phyloP scores from a whole-genome alignment of 78 protist genomes.

The Planoprotostelium fungivorum region DNA sequence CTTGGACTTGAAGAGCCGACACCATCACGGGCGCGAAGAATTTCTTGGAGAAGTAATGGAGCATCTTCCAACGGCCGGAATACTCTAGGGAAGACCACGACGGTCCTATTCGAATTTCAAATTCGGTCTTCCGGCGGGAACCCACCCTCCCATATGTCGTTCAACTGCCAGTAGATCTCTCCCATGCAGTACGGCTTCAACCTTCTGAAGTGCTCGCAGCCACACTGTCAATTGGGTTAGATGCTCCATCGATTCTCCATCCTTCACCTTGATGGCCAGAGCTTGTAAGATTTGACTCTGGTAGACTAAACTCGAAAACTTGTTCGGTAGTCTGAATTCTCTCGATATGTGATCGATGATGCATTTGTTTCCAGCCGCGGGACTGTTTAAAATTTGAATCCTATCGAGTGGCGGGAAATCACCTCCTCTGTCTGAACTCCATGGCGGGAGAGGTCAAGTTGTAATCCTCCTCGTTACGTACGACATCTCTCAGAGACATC shows the following conservation, averaged over 20 bases:
- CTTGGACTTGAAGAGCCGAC: slow-evolving; percentile 9
- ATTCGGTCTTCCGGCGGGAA: no score
- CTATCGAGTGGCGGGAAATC: neutral
- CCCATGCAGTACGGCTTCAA: slow-evolving; percentile 74
- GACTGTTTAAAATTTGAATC: neutral
- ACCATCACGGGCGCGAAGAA: slow-evolving; percentile 35
- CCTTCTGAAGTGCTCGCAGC: slow-evolving; percentile 68
- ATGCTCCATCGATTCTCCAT: neutral
- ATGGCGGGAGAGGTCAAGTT: slow-evolving; percentile 55
- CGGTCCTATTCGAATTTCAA: no score
- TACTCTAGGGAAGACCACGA: slow-evolving; percentile 75
- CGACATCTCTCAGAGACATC: slow-evolving; percentile 1
- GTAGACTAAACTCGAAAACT: slow-evolving; percentile 14
- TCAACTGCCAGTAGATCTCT: slow-evolving; percentile 80
- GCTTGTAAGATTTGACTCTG: slow-evolving; percentile 46
- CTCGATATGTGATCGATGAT: slow-evolving; percentile 31
- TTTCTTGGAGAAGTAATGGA: slow-evolving; percentile 60
- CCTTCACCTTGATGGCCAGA: slow-evolving; percentile 14
- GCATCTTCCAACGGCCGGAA: slow-evolving; percentile 60
- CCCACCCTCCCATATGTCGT: slow-evolving; percentile 68
- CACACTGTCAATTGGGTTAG: neutral
- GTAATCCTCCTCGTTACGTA: slow-evolving; percentile 12
- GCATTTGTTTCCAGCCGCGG: slow-evolving; percentile 48
- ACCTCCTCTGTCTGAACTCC: slow-evolving; percentile 47
- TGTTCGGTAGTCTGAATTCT: slow-evolving; percentile 35